Percentiles rank a stretch among this genome's conserved stretches.
These are phyloP conservation scores for Didymosphaeria variabile DNA, from an alignment of 2,329 filamentous ascomycete species.

Conservation along the genomic window DNA sequence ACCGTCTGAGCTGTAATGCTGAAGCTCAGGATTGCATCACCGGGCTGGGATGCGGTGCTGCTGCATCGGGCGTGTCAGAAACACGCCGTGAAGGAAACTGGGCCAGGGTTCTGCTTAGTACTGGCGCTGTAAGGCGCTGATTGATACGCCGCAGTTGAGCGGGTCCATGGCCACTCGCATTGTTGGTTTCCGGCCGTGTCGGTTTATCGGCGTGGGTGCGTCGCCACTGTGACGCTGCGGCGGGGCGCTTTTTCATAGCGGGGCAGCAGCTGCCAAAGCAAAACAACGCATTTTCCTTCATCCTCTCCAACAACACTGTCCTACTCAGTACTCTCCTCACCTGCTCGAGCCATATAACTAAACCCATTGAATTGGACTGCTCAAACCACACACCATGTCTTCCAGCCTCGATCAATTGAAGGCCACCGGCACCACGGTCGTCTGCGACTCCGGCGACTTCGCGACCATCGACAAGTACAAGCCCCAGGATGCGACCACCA, in stretches of 20 bases:
- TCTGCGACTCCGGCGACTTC: conserved; percentile 90
- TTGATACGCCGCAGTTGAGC: conserved; percentile 34
- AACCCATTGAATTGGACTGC: conserved; percentile 10
- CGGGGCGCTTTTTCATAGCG: conserved; percentile 17
- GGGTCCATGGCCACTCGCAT: conserved; percentile 27
- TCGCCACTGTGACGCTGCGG: conserved; percentile 17
- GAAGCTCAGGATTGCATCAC: conserved; percentile 4
- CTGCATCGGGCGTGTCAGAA: background rate
- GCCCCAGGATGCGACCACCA: conserved; percentile 99
- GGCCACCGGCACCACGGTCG: conserved; percentile 93
- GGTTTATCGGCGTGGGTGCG: conserved; percentile 21
- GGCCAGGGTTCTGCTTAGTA: conserved; percentile 9
- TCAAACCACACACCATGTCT: conserved; percentile 67
- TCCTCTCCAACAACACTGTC: conserved; percentile 30
- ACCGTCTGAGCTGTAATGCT: background rate
- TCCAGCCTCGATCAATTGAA: conserved; percentile 96
- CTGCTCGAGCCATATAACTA: conserved; percentile 12
- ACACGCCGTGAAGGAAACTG: background rate
- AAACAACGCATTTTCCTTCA: background rate
- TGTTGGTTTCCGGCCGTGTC: conserved; percentile 31
- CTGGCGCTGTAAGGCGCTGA: conserved; percentile 29
- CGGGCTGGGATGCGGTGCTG: background rate
- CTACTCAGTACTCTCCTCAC: conserved; percentile 12
- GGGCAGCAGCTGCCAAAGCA: conserved; percentile 14
- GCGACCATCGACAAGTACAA: conserved; percentile 98